Percentiles rank a stretch among this genome's conserved stretches.
Evolutionary conservation across 2,329 filamentous ascomycete species (phyloP).

Genomic region (Fusarium secorum): DNA sequence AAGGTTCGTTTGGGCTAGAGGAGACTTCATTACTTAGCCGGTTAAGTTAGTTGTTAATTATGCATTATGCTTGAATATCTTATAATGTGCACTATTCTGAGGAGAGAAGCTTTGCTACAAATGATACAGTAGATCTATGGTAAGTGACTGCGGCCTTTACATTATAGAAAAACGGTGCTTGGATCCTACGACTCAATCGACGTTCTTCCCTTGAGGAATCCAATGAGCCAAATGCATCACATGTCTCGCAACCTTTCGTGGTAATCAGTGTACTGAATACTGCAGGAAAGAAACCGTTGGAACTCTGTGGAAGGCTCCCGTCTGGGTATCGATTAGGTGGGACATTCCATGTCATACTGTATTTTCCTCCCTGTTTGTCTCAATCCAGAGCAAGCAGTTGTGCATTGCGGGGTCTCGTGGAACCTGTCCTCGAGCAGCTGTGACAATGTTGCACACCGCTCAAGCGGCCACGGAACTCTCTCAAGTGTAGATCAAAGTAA

Average conservation of each 20-base stretch:
- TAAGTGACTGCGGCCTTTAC: fast-evolving
- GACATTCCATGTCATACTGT: fast-evolving
- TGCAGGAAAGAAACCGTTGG: not conserved
- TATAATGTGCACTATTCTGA: fast-evolving
- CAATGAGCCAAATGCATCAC: too few relatives aligned
- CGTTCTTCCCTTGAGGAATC: fast-evolving
- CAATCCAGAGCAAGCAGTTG: fast-evolving
- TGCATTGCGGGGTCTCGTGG: not conserved
- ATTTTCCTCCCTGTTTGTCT: not conserved
- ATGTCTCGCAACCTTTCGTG: fast-evolving
- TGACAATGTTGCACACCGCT: not conserved
- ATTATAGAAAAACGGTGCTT: fast-evolving
- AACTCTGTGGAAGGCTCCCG: not conserved
- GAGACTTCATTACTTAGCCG: fast-evolving
- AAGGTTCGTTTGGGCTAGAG: not conserved
- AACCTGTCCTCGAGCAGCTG: not conserved
- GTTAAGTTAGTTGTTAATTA: not conserved
- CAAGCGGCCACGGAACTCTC: not conserved
- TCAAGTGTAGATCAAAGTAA: fast-evolving
- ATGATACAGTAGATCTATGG: fast-evolving
- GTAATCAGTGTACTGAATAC: fast-evolving
- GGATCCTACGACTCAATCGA: fast-evolving
- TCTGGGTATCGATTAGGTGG: fast-evolving
- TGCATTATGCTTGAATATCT: too few relatives aligned
- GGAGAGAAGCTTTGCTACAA: fast-evolving